These are phyloP conservation scores for Boletus nobilissimus DNA, from an alignment of 1,284 basidiomycete genomes.

Conservation along the genomic window DNA sequence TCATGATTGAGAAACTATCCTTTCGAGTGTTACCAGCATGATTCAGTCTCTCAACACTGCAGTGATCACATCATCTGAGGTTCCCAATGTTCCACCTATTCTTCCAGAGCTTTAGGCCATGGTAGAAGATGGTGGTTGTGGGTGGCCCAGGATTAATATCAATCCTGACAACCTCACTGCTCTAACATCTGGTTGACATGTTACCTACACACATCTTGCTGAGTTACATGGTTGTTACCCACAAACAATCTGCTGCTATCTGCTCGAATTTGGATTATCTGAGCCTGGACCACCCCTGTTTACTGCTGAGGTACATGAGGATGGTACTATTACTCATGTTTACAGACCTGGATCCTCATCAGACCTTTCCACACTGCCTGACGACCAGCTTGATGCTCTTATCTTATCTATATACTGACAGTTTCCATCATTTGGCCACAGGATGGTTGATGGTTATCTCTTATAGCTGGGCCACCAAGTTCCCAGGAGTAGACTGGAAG, in stretches of 20 bases:
- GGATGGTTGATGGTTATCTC: neutral
- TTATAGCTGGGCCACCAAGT: neutral
- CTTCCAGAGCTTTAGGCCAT: neutral
- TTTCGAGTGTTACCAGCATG: neutral
- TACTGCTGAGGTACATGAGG: neutral
- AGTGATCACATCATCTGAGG: neutral
- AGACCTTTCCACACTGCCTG: neutral
- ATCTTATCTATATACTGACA: neutral
- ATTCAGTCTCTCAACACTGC: neutral
- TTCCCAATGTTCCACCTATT: neutral
- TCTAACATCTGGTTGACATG: neutral
- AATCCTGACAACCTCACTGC: neutral
- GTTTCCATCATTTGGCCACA: neutral
- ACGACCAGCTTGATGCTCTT: neutral
- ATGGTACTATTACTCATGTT: neutral
- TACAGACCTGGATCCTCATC: neutral
- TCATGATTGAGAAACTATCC: neutral
- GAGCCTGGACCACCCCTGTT: neutral
- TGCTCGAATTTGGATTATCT: conserved; percentile 6
- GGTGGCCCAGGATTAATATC: neutral
- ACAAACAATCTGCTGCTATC: neutral
- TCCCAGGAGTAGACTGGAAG: neutral
- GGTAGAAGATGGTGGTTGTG: neutral
- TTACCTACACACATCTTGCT: neutral
- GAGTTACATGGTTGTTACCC: neutral